phyloP scores from a whole-genome alignment of 495 filamentous ascomycete species.

The Penicillium crystallinum region DNA sequence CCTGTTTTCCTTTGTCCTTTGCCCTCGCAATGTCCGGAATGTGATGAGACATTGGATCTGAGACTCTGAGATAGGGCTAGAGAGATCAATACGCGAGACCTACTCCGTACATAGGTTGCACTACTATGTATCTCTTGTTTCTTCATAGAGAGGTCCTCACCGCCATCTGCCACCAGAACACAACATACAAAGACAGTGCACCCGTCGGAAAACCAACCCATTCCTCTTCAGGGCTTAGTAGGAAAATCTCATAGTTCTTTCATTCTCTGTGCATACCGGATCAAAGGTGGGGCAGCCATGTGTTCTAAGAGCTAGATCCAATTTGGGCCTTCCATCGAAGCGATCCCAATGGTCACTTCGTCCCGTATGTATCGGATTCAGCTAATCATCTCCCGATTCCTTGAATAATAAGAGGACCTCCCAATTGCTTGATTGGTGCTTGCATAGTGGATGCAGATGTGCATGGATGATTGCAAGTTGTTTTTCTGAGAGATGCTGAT shows the following conservation, averaged over 20 bases:
- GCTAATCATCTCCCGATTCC: conserved; percentile 6
- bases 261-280: conserved; percentile 22
- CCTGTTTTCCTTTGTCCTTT: conserved; percentile 4
- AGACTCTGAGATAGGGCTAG: too few relatives aligned
- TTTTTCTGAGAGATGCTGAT: background rate
- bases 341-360: conserved; percentile 3
- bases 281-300: conserved; percentile 16
- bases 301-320: conserved; percentile 20
- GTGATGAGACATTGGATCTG: too few relatives aligned
- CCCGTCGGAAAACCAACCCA: conserved; percentile 7
- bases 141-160: too few relatives aligned
- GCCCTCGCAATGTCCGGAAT: background rate
- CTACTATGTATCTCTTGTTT: too few relatives aligned
- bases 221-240: conserved; percentile 5
- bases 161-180: background rate
- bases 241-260: conserved; percentile 6
- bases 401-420: conserved; percentile 15
- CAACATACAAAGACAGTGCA: conserved; percentile 15
- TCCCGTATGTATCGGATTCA: background rate
- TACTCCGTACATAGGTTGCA: too few relatives aligned
- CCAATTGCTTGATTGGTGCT: conserved; percentile 12
- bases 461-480: too few relatives aligned
- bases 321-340: background rate
- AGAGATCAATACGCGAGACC: too few relatives aligned
- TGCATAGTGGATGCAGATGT: background rate